Percentiles rank a stretch among this genome's conserved stretches.
phyloP scores from a whole-genome alignment of 2,329 filamentous ascomycete species.

The Eutypella sp. region DNA sequence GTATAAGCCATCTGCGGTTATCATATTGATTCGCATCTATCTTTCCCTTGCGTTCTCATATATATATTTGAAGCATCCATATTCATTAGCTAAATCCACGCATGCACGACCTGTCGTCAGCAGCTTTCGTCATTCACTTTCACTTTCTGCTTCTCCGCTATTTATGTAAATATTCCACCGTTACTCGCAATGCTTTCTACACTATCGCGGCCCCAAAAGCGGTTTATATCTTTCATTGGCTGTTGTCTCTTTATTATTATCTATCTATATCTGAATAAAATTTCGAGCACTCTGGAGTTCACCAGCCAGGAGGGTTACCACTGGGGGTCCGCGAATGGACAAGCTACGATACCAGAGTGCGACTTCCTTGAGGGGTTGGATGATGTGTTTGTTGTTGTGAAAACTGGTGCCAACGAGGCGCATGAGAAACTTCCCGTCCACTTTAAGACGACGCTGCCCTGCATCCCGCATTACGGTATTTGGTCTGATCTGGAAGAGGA shows the following conservation, averaged over 20 bases:
- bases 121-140: background rate
- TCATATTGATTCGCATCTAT: background rate
- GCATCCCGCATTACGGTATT: slow-evolving; percentile 50
- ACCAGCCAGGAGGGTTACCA: background rate
- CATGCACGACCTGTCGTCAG: background rate
- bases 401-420: slow-evolving; percentile 54
- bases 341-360: background rate
- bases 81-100: background rate
- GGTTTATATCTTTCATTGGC: background rate
- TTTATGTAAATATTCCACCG: background rate
- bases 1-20: background rate
- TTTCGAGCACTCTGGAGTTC: background rate
- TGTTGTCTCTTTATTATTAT: background rate
- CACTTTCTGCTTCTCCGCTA: background rate
- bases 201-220: background rate
- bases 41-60: background rate
- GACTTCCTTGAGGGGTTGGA: slow-evolving; percentile 34
- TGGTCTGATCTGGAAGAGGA: slow-evolving; percentile 54
- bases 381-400: slow-evolving; percentile 52
- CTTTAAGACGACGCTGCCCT: slow-evolving; percentile 48
- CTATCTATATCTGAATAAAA: background rate
- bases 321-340: background rate
- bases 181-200: background rate
- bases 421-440: slow-evolving; percentile 50
- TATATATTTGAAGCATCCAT: background rate